Evolutionary conservation across 176 grass and related monocot species (phyloP).

Genomic region (Panicum miliaceum): DNA sequence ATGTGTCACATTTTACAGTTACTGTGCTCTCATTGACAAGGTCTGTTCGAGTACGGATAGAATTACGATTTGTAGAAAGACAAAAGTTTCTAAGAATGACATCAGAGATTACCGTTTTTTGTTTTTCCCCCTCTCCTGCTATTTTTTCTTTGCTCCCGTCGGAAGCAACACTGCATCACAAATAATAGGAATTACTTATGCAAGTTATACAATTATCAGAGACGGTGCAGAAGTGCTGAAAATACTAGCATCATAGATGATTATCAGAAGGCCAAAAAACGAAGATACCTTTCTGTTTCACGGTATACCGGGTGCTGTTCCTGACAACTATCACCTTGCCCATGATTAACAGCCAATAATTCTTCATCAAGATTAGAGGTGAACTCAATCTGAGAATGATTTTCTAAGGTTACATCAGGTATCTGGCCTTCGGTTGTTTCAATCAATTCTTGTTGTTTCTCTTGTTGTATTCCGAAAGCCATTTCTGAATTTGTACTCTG

Average conservation of each 20-base stretch:
- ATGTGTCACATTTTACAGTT: neutral
- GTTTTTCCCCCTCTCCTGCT: constrained; percentile 36
- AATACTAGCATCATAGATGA: neutral
- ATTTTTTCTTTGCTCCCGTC: constrained; percentile 23
- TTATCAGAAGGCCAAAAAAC: neutral
- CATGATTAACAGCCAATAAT: constrained; percentile 1
- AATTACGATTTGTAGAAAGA: neutral
- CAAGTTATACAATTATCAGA: constrained; percentile 7
- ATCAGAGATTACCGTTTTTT: constrained; percentile 46
- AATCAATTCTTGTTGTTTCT: constrained; percentile 8
- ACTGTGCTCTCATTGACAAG: neutral
- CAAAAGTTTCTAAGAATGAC: neutral
- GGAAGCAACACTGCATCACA: constrained; percentile 52
- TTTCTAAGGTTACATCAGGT: neutral
- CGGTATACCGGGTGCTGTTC: constrained; percentile 18
- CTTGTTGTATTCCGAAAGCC: neutral
- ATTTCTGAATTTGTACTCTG: constrained; percentile 16
- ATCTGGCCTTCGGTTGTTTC: constrained; percentile 17
- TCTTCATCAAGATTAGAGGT: constrained; percentile 32
- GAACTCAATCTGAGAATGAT: constrained; percentile 15
- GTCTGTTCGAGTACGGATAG: neutral
- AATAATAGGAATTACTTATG: constrained; percentile 1
- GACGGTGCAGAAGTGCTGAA: neutral
- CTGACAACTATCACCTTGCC: constrained; percentile 23
- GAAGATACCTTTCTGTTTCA: constrained; percentile 45